These are phyloP conservation scores for Myxozyma geophila DNA, from an alignment of 805 yeast genomes.

Conservation along the genomic window DNA sequence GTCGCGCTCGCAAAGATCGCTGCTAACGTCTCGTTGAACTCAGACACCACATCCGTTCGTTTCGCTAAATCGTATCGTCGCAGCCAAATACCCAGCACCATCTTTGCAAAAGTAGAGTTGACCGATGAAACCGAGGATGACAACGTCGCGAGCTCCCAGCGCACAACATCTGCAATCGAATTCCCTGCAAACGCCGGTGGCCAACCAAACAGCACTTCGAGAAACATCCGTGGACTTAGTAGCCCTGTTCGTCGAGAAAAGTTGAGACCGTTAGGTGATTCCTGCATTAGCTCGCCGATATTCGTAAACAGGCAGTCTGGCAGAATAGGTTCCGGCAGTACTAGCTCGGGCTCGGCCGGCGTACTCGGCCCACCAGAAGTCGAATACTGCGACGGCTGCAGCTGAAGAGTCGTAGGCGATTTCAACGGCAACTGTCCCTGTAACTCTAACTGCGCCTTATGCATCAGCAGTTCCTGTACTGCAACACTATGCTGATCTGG, in stretches of 20 bases:
- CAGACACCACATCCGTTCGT: background rate
- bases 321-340: constrained; percentile 33
- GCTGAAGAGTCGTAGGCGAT: background rate
- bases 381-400: constrained; percentile 8
- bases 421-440: constrained; percentile 1
- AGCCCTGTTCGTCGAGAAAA: constrained; percentile 1
- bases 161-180: constrained; percentile 15
- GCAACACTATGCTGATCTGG: constrained; percentile 14
- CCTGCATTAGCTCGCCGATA: constrained; percentile 33
- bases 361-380: constrained; percentile 1
- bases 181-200: background rate
- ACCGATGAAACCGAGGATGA: background rate
- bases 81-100: constrained; percentile 28
- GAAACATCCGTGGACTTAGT: constrained; percentile 1
- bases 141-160: constrained; percentile 14
- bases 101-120: constrained; percentile 12
- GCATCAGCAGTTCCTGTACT: constrained; percentile 12
- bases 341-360: constrained; percentile 8
- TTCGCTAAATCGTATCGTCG: constrained; percentile 7
- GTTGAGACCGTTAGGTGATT: constrained; percentile 15
- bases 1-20: constrained; percentile 13
- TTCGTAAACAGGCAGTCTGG: constrained; percentile 33
- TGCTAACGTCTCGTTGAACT: constrained; percentile 9
- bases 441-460: constrained; percentile 1
- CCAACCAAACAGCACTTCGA: constrained; percentile 28